Percentiles rank a stretch among this genome's conserved stretches.
Evolutionary conservation across 23 red algal genomes (phyloP).

Genomic region (Gracilariopsis chorda): DNA sequence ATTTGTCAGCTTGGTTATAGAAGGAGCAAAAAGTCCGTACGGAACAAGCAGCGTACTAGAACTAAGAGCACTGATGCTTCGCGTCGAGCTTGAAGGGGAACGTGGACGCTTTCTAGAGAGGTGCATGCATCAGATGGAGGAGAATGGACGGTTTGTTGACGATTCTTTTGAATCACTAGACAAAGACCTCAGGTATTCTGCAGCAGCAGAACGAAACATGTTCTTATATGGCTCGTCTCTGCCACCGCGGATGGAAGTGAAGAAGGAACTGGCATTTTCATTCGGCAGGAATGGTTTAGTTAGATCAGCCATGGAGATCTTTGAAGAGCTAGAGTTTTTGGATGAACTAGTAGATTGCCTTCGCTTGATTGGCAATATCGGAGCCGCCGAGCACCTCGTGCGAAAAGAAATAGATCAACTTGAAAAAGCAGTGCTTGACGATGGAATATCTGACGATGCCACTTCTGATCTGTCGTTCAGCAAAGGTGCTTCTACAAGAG

Average conservation of each 20-base stretch:
- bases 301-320: slow-evolving; percentile 80
- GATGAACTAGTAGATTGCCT: slow-evolving; percentile 92
- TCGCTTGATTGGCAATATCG: slow-evolving; percentile 74
- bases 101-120: slow-evolving; percentile 80
- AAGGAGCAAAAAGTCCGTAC: background rate
- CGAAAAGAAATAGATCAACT: slow-evolving; percentile 22
- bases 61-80: slow-evolving; percentile 50
- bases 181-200: background rate
- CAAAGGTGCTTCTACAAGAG: background rate
- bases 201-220: slow-evolving; percentile 22
- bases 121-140: slow-evolving; percentile 77
- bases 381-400: slow-evolving; percentile 52
- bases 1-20: slow-evolving; percentile 24
- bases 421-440: slow-evolving; percentile 22
- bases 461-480: background rate
- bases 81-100: slow-evolving; percentile 31
- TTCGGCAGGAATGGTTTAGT: slow-evolving; percentile 85
- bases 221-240: slow-evolving; percentile 47
- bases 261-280: slow-evolving; percentile 60
- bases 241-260: slow-evolving; percentile 72
- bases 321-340: slow-evolving; percentile 70
- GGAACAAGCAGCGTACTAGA: slow-evolving; percentile 36
- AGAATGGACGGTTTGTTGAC: slow-evolving; percentile 45
- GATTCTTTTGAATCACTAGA: background rate
- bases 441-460: background rate